Evolutionary conservation across 2,329 filamentous ascomycete species (phyloP), one percentile per base, ranked within the genome.

Genomic region (Microdochium nivale): DNA sequence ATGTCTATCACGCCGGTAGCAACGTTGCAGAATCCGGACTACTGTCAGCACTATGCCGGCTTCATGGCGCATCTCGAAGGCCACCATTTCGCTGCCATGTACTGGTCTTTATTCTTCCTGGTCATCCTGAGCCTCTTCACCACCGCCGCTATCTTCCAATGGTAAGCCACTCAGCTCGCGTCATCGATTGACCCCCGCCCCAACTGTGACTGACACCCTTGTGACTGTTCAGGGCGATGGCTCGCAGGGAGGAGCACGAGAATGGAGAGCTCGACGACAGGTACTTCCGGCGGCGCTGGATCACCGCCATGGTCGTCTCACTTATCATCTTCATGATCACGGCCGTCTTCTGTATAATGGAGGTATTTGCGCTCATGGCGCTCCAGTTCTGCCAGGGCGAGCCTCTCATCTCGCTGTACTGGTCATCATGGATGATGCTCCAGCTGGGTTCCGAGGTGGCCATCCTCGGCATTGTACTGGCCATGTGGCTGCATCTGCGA

Each of bases 331-430:
- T 79, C 21, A 35, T 67, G 3, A 50, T 76, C 1, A 72, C 76
- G 0, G 67, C 73, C 3, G 64, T 65, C 30, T 65, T 74, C 13
- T 68, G 80, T 25, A 65, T 81, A 50, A 70, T 83, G 64, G 79
- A 83, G 60, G 76, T 76, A 14, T 83, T 75, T 52, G 66, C 69
- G 11, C 70, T 81, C 19, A 58, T 80, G 52, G 76, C 76, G 1
- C 63, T 81, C 3, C 76, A 83, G 56, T 83, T 80, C 56, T 83
- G 80, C 55, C 77, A 80, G 35, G 79, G 78, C 10, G 80, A 83
- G 57, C 76, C 81, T 56, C 70, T 83, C 51, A 81, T 81, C 66
- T 72, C 74, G 1, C 65, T 83, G 0, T 82, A 81, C 63, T 83
- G 79, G 79, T 76, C 79, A 0, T 80, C 79, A 2, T 83, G 79